Evolutionary conservation across 78 protist genomes (phyloP).

Genomic region (Trichosphaerium sp.): DNA sequence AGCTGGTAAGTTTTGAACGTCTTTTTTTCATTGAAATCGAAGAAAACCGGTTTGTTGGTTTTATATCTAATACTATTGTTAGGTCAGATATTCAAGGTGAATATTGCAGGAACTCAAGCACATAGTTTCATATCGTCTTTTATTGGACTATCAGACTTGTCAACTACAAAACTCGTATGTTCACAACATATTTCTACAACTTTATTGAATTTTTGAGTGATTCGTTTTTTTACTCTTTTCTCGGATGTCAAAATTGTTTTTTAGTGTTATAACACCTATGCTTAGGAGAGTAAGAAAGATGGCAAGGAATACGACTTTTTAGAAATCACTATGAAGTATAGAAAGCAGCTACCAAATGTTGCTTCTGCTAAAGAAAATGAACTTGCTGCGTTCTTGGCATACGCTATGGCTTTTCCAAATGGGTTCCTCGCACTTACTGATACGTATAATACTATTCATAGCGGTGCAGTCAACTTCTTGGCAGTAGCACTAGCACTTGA

Average conservation of each 20-base stretch:
- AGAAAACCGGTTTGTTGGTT: conserved; percentile 36
- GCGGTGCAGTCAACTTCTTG: conserved; percentile 78
- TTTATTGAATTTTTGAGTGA: too few species aligned
- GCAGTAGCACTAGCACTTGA: conserved; percentile 67
- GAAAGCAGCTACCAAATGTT: conserved; percentile 8
- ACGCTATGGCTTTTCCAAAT: conserved; percentile 79
- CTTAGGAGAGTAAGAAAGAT: too few species aligned
- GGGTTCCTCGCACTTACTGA: conserved; percentile 82
- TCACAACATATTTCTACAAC: too few species aligned
- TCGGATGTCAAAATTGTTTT: too few species aligned
- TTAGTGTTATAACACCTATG: too few species aligned
- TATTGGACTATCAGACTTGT: conserved; percentile 17
- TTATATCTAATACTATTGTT: conserved; percentile 48
- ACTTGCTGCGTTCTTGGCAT: conserved; percentile 85
- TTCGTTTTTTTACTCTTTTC: too few species aligned
- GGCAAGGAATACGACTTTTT: conserved; percentile 23
- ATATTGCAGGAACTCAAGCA: conserved; percentile 76
- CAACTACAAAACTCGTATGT: neutral
- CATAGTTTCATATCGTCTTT: conserved; percentile 76
- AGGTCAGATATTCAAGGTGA: neutral
- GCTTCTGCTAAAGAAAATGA: conserved; percentile 50
- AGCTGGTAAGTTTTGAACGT: conserved; percentile 60
- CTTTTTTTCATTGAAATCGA: too few species aligned
- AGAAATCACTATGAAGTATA: conserved; percentile 2
- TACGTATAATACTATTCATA: conserved; percentile 72